These are phyloP conservation scores for Lactarius indigo DNA, from an alignment of 768 basidiomycete genomes.

Conservation along the genomic window DNA sequence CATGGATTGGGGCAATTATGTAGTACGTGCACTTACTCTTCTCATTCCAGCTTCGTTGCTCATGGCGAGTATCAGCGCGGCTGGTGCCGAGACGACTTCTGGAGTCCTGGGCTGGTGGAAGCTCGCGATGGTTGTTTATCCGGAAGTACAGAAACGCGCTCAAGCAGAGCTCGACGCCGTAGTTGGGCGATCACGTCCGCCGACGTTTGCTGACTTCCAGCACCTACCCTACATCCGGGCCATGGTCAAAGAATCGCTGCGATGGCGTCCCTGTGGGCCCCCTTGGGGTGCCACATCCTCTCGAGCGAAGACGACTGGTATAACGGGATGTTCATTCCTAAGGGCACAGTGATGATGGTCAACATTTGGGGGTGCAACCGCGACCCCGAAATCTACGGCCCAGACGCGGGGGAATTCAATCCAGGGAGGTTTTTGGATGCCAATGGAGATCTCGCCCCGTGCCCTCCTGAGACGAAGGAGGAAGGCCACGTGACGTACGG, in stretches of 20 bases:
- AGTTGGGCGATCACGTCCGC: constrained; percentile 14
- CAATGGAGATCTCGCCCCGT: constrained; percentile 23
- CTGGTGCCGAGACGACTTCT: constrained; percentile 3
- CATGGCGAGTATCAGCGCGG: background rate
- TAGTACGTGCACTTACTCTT: background rate
- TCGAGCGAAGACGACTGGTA: constrained; percentile 31
- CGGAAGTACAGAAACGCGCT: constrained; percentile 1
- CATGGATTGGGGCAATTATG: background rate
- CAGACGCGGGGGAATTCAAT: constrained; percentile 26
- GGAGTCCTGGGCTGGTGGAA: constrained; percentile 3
- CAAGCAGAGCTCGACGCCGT: constrained; percentile 16
- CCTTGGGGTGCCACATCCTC: constrained; percentile 24
- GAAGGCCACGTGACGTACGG: no score
- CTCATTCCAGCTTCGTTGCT: background rate
- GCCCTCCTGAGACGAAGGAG: constrained; percentile 28
- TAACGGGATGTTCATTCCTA: constrained; percentile 33
- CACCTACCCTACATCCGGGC: constrained; percentile 21
- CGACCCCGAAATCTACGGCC: constrained; percentile 29
- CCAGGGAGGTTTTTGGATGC: constrained; percentile 29
- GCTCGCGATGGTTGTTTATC: constrained; percentile 9
- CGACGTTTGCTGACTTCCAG: constrained; percentile 13
- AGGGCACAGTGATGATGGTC: constrained; percentile 33
- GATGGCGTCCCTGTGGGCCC: constrained; percentile 5
- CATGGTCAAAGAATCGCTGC: constrained; percentile 19
- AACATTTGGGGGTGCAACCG: constrained; percentile 30